Conservation (phyloP, 1,284 basidiomycete genomes). For the Cryptococcus sp. region DNA sequence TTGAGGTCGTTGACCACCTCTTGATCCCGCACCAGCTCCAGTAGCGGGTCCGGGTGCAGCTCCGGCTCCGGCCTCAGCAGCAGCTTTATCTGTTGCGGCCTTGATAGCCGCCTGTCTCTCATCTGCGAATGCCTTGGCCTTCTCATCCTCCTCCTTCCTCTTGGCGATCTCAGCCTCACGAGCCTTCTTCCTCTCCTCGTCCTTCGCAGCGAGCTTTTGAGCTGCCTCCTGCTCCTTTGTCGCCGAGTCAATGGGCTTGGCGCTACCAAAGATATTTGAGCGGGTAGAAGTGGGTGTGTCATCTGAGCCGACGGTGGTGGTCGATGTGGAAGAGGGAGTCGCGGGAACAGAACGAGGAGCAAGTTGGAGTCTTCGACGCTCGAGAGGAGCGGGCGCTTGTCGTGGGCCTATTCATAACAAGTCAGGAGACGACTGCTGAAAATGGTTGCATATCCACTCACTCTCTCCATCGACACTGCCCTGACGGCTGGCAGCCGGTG, state of each 20-base stretch:
- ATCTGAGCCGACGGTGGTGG: constrained; percentile 61
- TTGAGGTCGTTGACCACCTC: constrained; percentile 15
- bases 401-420: constrained; percentile 38
- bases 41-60: constrained; percentile 4
- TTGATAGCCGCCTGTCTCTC: constrained; percentile 32
- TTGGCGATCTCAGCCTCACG: constrained; percentile 28
- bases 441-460: constrained; percentile 13
- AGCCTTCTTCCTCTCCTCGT: constrained; percentile 40
- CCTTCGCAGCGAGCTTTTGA: constrained; percentile 31
- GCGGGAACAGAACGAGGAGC: constrained; percentile 64
- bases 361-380: constrained; percentile 79
- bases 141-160: constrained; percentile 44
- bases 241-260: constrained; percentile 84
- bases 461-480: constrained; percentile 33
- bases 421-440: background rate
- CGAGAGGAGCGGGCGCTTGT: constrained; percentile 74
- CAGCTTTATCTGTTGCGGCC: constrained; percentile 38
- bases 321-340: constrained; percentile 55
- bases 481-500: constrained; percentile 28
- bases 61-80: constrained; percentile 15
- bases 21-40: constrained; percentile 4
- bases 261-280: constrained; percentile 68
- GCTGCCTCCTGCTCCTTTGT: constrained; percentile 65
- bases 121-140: constrained; percentile 25
- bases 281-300: constrained; percentile 41